Percentiles rank a stretch among this genome's conserved stretches.
These are phyloP conservation scores for Sicyos baderoa DNA, from an alignment of 306 rosid species.

Conservation along the genomic window DNA sequence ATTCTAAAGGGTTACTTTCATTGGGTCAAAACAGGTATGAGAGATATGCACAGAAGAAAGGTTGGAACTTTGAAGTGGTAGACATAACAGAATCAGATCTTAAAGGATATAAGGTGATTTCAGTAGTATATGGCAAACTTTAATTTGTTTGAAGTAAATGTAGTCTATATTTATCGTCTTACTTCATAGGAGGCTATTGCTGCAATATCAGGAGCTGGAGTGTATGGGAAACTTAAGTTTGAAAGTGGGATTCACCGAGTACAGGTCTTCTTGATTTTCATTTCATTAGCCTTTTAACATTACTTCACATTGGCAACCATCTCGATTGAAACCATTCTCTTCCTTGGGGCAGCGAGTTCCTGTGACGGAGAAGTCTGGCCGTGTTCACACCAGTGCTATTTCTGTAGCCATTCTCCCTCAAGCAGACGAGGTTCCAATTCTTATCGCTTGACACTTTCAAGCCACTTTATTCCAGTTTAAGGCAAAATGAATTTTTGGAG, in stretches of 20 bases:
- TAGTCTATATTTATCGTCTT: conserved; percentile 3
- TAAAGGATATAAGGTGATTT: conserved; percentile 69
- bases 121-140: background rate
- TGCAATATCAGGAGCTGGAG: conserved; percentile 67
- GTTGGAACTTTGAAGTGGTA: conserved; percentile 80
- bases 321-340: conserved; percentile 20
- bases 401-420: conserved; percentile 96
- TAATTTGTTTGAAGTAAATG: conserved; percentile 1
- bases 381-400: conserved; percentile 90
- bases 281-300: conserved; percentile 5
- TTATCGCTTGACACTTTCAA: background rate
- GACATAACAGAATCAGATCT: conserved; percentile 68
- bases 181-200: conserved; percentile 73
- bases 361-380: conserved; percentile 84
- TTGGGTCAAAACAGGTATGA: conserved; percentile 53
- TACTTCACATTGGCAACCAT: background rate
- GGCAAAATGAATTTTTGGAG: background rate
- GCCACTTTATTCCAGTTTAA: background rate
- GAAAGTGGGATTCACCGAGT: conserved; percentile 95
- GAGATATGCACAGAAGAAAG: conserved; percentile 58
- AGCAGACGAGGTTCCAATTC: conserved; percentile 65
- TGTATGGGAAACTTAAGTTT: conserved; percentile 82
- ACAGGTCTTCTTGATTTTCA: conserved; percentile 49
- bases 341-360: conserved; percentile 66
- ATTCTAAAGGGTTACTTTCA: conserved; percentile 15